Base-by-base conservation (phyloP, 176 grass and related monocot genomes). In the Ananas comosus region DNA sequence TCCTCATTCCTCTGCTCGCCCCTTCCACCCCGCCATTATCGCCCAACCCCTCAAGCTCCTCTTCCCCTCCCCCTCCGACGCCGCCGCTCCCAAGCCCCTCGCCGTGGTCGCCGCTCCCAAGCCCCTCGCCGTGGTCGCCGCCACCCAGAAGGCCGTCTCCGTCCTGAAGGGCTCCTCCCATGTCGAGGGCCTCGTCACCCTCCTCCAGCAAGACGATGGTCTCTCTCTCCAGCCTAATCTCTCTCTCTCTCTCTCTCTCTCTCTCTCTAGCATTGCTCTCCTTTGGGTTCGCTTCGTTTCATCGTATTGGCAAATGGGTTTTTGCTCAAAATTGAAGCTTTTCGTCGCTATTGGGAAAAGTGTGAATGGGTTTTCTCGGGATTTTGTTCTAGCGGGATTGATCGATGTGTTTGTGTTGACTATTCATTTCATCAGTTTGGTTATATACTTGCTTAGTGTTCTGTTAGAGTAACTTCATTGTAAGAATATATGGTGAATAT, bases 171-270 rank as follows among this genome's bases (percentile, higher is more conserved):
- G 89, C 13, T 78, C 74, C 13, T 91, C 94, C 68, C 1, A 74
- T 74, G 89, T 93, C 18, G 86, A 93, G 69, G 94, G 89, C 19
- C 80, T 93, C 48, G 86, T 99, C 82, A 88, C 87, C 12, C 89
- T 99, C 25, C 64, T 71, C 29, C 94, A 99, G 76, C 87, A 93
- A 12, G 84, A 91, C 10, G 75, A 84, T 8, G 84, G 89, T 72
- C 64, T 77, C 48, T 18, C 49, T 11, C 16, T 1, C 25, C 25
- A 2, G 1, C 25, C 25, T 27, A 27, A 27, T 66, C 25, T 14
- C 53, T 49, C 52, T 12, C 2, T 51, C 47, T 11, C 18, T 59
- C 68, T 64, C 18, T 59, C 68, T 64, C 64, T 12, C 3, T 51
- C 17, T 14, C 12, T 59, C 6, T 82, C 2, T 50, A 42, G 33